These are phyloP conservation scores for Lathyrus aphaca DNA, from an alignment of 306 rosid species.

Conservation along the genomic window DNA sequence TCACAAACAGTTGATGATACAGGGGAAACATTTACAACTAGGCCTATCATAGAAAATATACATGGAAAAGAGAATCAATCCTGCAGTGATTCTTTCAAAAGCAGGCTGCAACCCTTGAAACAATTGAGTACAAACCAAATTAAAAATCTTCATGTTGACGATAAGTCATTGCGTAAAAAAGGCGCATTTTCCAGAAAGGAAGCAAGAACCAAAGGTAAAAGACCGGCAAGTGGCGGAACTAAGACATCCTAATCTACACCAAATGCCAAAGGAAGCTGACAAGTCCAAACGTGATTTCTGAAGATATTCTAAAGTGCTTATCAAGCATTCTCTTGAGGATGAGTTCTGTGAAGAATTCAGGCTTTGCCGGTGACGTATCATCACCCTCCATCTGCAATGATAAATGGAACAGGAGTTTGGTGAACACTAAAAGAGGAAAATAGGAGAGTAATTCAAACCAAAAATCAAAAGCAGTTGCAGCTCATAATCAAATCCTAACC, in stretches of 20 bases:
- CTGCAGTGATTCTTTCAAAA: conserved; percentile 47
- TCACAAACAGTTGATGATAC: conserved; percentile 45
- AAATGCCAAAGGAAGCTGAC: conserved; percentile 51
- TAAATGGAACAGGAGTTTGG: too few species aligned
- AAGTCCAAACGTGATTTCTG: conserved; percentile 76
- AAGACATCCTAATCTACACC: conserved; percentile 44
- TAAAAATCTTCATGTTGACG: conserved; percentile 50
- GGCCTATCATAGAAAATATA: conserved; percentile 51
- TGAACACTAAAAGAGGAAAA: too few species aligned
- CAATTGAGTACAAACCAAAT: conserved; percentile 45
- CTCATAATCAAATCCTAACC: too few species aligned
- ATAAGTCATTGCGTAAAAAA: conserved; percentile 52
- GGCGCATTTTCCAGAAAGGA: conserved; percentile 50
- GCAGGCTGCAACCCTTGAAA: conserved; percentile 44
- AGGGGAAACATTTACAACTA: conserved; percentile 20
- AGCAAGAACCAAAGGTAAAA: conserved; percentile 59
- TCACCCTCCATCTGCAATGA: too few species aligned
- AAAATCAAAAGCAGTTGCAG: too few species aligned
- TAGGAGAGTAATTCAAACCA: too few species aligned
- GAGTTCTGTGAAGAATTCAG: conserved; percentile 60
- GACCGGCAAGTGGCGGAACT: conserved; percentile 46
- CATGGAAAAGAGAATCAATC: conserved; percentile 73
- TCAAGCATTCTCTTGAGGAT: conserved; percentile 75
- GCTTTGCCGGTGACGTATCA: conserved; percentile 45
- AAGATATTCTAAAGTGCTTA: conserved; percentile 79